These are phyloP conservation scores for Collybia sordida DNA, from an alignment of 768 basidiomycete species.

Conservation along the genomic window DNA sequence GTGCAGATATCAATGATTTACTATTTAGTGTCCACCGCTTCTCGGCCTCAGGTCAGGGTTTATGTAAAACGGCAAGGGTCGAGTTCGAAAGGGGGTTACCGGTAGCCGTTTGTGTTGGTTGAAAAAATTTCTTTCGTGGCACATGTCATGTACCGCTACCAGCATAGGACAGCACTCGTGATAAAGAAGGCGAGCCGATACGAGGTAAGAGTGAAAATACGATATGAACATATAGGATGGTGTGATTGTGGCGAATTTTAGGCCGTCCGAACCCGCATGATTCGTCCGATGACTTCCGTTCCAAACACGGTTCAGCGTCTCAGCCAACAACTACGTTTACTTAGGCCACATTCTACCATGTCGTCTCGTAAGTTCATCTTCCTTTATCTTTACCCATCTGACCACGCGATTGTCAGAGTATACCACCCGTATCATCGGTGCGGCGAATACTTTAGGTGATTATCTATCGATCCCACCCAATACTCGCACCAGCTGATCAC, in stretches of 20 bases:
- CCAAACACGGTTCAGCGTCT: conserved; percentile 53
- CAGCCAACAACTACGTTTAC: conserved; percentile 60
- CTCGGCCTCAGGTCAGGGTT: too few species aligned
- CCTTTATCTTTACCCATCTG: conserved; percentile 12
- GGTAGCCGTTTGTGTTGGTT: conserved; percentile 13
- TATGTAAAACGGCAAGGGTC: too few species aligned
- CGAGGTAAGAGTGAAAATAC: conserved; percentile 6
- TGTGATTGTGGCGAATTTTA: conserved; percentile 22
- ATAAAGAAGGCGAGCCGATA: too few species aligned
- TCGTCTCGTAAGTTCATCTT: conserved; percentile 35
- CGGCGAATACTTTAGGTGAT: conserved; percentile 92
- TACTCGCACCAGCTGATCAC: conserved; percentile 17
- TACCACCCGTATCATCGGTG: conserved; percentile 76
- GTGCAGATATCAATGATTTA: too few species aligned
- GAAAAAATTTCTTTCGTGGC: background rate
- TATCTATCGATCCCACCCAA: conserved; percentile 8
- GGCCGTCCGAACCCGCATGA: conserved; percentile 25
- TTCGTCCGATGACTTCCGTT: conserved; percentile 33
- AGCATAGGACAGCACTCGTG: too few species aligned
- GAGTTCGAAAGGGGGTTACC: too few species aligned
- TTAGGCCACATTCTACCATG: conserved; percentile 54
- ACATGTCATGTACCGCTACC: too few species aligned
- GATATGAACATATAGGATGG: conserved; percentile 5
- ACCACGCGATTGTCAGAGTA: conserved; percentile 46
- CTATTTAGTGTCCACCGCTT: too few species aligned